Percentiles rank a stretch among this genome's conserved stretches.
These are phyloP conservation scores for Leishmania lainsoni DNA, from an alignment of 208 protist genomes.

Conservation along the genomic window DNA sequence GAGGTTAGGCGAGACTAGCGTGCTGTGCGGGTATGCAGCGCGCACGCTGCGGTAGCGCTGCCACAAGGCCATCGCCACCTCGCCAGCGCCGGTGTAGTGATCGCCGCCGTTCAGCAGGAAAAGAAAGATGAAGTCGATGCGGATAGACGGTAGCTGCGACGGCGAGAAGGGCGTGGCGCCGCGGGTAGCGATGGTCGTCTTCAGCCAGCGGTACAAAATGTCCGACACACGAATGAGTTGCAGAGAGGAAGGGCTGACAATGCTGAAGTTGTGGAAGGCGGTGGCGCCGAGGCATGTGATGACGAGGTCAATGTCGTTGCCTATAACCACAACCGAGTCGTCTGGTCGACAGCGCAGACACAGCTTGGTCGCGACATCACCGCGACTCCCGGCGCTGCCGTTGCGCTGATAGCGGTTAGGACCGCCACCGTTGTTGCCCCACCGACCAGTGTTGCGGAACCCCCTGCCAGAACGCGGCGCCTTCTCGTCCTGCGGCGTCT, in stretches of 20 bases:
- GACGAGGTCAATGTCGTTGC: slow-evolving; percentile 89
- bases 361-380: background rate
- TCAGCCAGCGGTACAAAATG: slow-evolving; percentile 82
- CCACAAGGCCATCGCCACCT: slow-evolving; percentile 80
- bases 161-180: slow-evolving; percentile 44
- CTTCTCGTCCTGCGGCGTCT: background rate
- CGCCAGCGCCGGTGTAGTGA: slow-evolving; percentile 81
- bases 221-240: slow-evolving; percentile 77
- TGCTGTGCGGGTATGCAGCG: slow-evolving; percentile 47
- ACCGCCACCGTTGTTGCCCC: background rate
- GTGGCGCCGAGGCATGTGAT: slow-evolving; percentile 84
- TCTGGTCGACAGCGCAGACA: slow-evolving; percentile 53
- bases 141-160: slow-evolving; percentile 64
- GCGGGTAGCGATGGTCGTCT: slow-evolving; percentile 38
- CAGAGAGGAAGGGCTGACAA: slow-evolving; percentile 79
- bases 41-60: slow-evolving; percentile 75
- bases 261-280: slow-evolving; percentile 80
- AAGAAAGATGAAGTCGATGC: slow-evolving; percentile 85
- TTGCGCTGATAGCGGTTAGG: background rate
- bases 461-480: background rate
- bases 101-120: slow-evolving; percentile 90
- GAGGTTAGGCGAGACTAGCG: slow-evolving; percentile 55
- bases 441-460: background rate
- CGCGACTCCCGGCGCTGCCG: background rate
- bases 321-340: slow-evolving; percentile 71